Base-by-base conservation (phyloP, 257 asterid species). In the Cinchona pubescens region DNA sequence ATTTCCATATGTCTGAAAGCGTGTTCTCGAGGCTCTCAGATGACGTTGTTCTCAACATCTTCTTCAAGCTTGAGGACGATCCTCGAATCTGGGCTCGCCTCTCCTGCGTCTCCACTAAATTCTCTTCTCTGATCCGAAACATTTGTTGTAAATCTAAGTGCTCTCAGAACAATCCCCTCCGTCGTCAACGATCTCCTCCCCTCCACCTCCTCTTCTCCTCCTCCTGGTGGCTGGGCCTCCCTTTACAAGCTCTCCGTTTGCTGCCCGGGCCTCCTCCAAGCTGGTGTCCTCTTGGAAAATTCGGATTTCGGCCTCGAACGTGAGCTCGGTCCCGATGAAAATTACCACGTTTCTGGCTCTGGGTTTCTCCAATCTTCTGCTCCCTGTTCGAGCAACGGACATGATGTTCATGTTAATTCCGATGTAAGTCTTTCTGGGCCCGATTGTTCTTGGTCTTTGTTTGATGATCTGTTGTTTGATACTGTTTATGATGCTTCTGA, bases 301-400 rank as follows among this genome's bases (percentile, higher is more conserved):
- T 92, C 96, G 0, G 97, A 95, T 86, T 95, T 95, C 83, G 99
- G 97, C 27, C 92, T 91, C 59, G 94, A 88, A 69, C 93, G 98
- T 72, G 98, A 92, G 55, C 82, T 95, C 71, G 99, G 99, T 2
- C 88, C 97, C 2, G 94, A 92, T 43, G 93, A 92, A 77, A 76
- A 60, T 59, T 85, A 69, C 69, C 77, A 0, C 0, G 79, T 60
- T 10, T 65, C 71, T 23, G 79, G 45, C 13, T 65, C 71, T 23
- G 79, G 45, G 34, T 21, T 72, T 68, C 21, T 48, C 72, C 82
- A 49, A 13, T 51, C 78, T 64, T 79, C 55, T 5, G 53, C 42
- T 1, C 67, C 89, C 65, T 72, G 85, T 11, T 83, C 93, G 53
- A 86, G 88, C 43, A 62, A 32, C 30, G 5, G 32, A 29, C 71